Evolutionary conservation across 139 green algal species (phyloP), one percentile per base, ranked within the genome.

Genomic region (Micractinium sp.): DNA sequence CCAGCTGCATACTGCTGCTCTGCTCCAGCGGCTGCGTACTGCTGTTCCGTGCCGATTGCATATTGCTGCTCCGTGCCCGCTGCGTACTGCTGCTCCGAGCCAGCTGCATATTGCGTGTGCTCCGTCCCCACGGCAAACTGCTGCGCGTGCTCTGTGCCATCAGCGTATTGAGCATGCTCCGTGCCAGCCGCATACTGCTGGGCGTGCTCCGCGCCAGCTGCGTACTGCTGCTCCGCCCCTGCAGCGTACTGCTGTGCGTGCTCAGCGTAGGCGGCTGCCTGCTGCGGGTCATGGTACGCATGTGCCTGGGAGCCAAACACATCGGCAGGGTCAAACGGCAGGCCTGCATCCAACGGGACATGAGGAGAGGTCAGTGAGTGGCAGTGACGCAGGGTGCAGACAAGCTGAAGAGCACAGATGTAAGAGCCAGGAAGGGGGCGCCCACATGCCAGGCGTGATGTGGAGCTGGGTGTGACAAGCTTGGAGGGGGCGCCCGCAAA

Each of bases 241-340:
- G 33, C 33, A 31, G 33, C 33, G 56, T 73, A 53, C 36, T 63
- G 60, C 35, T 77, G 36, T 0, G 82, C 41, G 75, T 89, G 56
- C n/a, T 74, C 56, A 12, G 85, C 33, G 53, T 81, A 39, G 38
- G 25, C 27, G 2, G 67, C 67, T 14, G 53, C 39, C 9, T 69
- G 53, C 16, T 73, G 61, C 27, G 36, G 31, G 41, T 82, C 41
- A 18, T 79, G 53, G 56, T 75, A 85, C 56, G 53, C 25, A 3
- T 61, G 69, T 0, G 71, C 71, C 25, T 87, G 82, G 22, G 9
- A 38, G 29, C 56, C 73, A 82, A 85, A 82, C 38, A 82, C 76
- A 1, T 41, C 69, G 22, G 75, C 75, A 1, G 76, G 76, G 47
- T 82, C 87, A 79, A 82, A 82, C 19, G 76, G 87, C 87, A 90